These are phyloP conservation scores for Diaporthe sp. DNA, from an alignment of 2,329 filamentous ascomycete genomes.

Conservation along the genomic window DNA sequence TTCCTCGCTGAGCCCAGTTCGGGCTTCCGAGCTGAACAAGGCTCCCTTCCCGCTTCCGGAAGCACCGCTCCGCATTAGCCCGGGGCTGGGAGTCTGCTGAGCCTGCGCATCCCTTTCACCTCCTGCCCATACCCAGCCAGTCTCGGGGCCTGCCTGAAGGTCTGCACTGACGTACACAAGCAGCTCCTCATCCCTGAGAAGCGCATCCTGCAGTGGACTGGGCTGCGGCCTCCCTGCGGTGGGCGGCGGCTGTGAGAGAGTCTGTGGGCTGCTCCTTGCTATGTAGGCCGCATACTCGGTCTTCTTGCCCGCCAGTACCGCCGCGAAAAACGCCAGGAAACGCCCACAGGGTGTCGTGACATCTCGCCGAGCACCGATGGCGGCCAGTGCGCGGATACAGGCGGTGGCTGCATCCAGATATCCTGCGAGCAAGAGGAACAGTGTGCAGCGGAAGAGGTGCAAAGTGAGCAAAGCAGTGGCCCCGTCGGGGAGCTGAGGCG, in stretches of 20 bases:
- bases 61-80: constrained; percentile 39
- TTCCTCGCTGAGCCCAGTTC: constrained; percentile 66
- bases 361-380: constrained; percentile 78
- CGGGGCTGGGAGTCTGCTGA: constrained; percentile 46
- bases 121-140: constrained; percentile 85
- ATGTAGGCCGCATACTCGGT: constrained; percentile 59
- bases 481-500: constrained; percentile 71
- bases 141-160: constrained; percentile 82
- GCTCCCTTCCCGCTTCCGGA: constrained; percentile 48
- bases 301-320: constrained; percentile 70
- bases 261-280: constrained; percentile 48
- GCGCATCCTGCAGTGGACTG: constrained; percentile 50
- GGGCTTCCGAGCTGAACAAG: constrained; percentile 59
- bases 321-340: constrained; percentile 85
- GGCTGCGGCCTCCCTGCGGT: constrained; percentile 43
- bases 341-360: constrained; percentile 84
- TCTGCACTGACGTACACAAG: constrained; percentile 89
- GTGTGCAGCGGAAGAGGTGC: constrained; percentile 88
- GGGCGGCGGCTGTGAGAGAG: constrained; percentile 45
- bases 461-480: constrained; percentile 82
- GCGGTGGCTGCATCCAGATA: constrained; percentile 79
- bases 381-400: constrained; percentile 78
- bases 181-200: constrained; percentile 83
- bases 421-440: constrained; percentile 82
- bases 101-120: constrained; percentile 63